These are phyloP conservation scores for Larix kaempferi DNA, from an alignment of 75 land plant species.

Conservation along the genomic window DNA sequence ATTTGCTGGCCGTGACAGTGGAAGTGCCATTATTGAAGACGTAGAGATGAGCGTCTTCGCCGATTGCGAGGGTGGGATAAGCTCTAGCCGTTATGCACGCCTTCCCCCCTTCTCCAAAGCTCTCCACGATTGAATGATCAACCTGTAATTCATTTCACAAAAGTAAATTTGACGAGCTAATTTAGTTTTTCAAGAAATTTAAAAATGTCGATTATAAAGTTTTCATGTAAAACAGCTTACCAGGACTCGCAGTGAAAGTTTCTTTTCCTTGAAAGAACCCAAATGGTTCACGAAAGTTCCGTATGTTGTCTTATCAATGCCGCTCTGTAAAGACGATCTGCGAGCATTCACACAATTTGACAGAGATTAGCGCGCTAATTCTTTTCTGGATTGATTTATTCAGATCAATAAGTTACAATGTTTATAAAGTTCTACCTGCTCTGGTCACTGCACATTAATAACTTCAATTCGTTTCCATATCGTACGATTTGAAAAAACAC, in stretches of 20 bases:
- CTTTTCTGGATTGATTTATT: not conserved
- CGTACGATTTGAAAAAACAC: conserved; percentile 67
- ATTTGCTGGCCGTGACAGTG: conserved; percentile 12
- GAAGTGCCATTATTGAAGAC: conserved; percentile 43
- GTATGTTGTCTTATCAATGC: no score
- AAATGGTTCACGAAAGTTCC: no score
- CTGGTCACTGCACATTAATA: conserved; percentile 1
- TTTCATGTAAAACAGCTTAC: not conserved
- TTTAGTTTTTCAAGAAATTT: not conserved
- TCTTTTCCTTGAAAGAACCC: not conserved
- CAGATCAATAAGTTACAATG: not conserved
- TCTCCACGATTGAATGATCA: conserved; percentile 60
- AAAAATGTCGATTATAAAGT: no score
- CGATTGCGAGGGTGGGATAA: conserved; percentile 43
- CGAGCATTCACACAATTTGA: not conserved
- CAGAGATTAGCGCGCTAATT: not conserved
- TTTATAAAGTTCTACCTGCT: not conserved
- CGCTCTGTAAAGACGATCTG: no score
- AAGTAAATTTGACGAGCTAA: not conserved
- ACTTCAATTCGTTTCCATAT: conserved; percentile 29
- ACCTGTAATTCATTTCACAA: conserved; percentile 20
- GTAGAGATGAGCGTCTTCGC: conserved; percentile 29
- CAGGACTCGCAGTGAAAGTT: not conserved
- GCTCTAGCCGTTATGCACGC: conserved; percentile 44
- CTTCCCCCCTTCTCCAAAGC: conserved; percentile 53